phyloP scores from a whole-genome alignment of 306 rosid species.

The Lithocarpus polystachyus region DNA sequence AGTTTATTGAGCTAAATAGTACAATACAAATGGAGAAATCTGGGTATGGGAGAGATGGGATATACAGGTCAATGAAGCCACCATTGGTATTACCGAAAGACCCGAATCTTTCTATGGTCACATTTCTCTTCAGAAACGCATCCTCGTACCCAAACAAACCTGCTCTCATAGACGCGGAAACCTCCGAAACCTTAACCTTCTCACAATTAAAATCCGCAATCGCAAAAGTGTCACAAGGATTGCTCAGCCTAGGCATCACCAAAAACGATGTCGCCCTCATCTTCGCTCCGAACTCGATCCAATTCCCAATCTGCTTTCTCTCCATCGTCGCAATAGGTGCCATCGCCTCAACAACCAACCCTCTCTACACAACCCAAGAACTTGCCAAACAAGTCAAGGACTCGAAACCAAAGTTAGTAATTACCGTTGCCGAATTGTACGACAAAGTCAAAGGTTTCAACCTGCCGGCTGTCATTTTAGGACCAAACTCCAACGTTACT shows the following conservation, averaged over 20 bases:
- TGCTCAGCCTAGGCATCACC: constrained; percentile 46
- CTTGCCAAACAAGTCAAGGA: constrained; percentile 67
- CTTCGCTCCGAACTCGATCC: constrained; percentile 68
- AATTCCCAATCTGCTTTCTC: constrained; percentile 55
- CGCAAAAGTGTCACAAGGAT: constrained; percentile 46
- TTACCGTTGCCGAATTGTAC: constrained; percentile 64
- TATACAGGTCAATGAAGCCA: constrained; percentile 69
- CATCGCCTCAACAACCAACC: constrained; percentile 71
- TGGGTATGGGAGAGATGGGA: constrained; percentile 75
- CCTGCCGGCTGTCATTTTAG: constrained; percentile 54
- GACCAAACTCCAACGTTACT: neutral
- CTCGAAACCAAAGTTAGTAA: constrained; percentile 62
- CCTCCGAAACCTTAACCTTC: constrained; percentile 45
- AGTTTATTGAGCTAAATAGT: neutral
- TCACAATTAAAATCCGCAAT: constrained; percentile 48
- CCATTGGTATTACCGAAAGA: constrained; percentile 42
- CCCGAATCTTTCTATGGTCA: constrained; percentile 47
- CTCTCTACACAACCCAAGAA: constrained; percentile 59
- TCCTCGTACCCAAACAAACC: constrained; percentile 49
- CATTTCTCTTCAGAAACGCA: constrained; percentile 55
- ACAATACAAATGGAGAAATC: constrained; percentile 63
- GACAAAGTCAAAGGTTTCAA: constrained; percentile 52
- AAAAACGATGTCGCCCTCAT: constrained; percentile 81
- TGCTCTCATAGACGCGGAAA: constrained; percentile 63
- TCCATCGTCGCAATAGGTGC: constrained; percentile 65